Evolutionary conservation across 139 green algal species (phyloP), one percentile per base, ranked within the genome.

Genomic region (Tetradesmus obliquus): DNA sequence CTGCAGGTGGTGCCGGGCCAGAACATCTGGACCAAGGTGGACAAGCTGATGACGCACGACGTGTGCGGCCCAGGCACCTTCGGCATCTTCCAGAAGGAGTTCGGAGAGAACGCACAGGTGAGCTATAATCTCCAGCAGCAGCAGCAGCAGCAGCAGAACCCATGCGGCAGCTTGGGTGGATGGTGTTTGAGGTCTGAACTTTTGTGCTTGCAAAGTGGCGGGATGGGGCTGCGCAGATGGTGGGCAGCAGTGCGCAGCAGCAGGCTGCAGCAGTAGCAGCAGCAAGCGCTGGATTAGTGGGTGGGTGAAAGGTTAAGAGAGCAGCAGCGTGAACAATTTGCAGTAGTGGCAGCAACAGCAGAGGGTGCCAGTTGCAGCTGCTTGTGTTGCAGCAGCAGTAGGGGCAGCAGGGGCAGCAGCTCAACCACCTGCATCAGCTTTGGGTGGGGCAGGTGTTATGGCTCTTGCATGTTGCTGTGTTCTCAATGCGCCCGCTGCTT

Each of bases 21-120:
- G 80, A 99, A 99, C 93, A 97, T 99, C 88, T 99, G 98, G 98
- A 97, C 97, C 0, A 87, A 93, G 7, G 96, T 99, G 19, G 98
- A 99, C 90, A 98, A 98, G 94, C 95, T 99, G 32, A 97, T 99
- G 94, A 99, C 98, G 22, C 98, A 99, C 92, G 98, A 99, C 51
- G 98, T 99, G 76, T 99, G 98, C 91, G 98, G 98, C 1, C 98
- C 98, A 5, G 97, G 97, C 92, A 99, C 98, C 74, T 99, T 99
- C 93, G 97, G 97, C 89, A 98, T 99, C 90, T 99, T 99, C 91
- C 95, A 99, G 89, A 98, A 98, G 91, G 98, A 99, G 95, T 99
- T 99, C 93, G 98, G 98, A 24, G 93, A 95, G 53, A 95, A 98
- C 71, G 98, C 98, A 5, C 91, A 98, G 95, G 96, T 97, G 86